phyloP scores from a whole-genome alignment of 495 filamentous ascomycete species.

The Aspergillus carlsbadensis region DNA sequence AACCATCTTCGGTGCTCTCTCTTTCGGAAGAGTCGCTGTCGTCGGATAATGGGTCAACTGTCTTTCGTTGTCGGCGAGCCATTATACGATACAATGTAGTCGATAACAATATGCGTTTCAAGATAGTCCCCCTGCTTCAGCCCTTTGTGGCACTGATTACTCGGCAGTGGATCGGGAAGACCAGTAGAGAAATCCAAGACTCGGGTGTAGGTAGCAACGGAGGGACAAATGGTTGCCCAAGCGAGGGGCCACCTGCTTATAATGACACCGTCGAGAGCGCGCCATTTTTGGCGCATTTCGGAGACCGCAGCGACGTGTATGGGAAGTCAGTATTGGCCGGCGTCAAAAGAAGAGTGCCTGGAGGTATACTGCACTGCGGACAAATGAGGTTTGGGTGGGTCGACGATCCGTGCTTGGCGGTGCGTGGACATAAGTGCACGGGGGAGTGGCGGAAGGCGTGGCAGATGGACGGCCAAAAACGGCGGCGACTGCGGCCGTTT shows the following conservation, averaged over 20 bases:
- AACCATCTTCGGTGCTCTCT: slow-evolving; percentile 19
- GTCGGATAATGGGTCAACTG: slow-evolving; percentile 8
- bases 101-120: slow-evolving; percentile 5
- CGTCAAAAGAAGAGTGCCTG: no score
- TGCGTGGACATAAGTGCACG: no score
- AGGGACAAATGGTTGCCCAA: slow-evolving; percentile 6
- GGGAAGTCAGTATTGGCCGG: no score
- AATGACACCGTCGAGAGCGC: not conserved
- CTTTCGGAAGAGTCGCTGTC: slow-evolving; percentile 19
- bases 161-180: not conserved
- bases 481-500: no score
- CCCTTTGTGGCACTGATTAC: not conserved
- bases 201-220: not conserved
- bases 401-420: no score
- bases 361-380: no score
- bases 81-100: slow-evolving; percentile 16
- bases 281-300: slow-evolving; percentile 17
- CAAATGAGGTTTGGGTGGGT: no score
- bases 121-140: not conserved
- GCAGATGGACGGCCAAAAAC: no score
- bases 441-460: no score
- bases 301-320: not conserved
- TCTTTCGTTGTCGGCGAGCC: slow-evolving; percentile 16
- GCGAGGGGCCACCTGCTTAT: slow-evolving; percentile 11
- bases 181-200: no score